Evolutionary conservation across 441 rosid species (phyloP).

Genomic region (Pelargonium cotyledonis): DNA sequence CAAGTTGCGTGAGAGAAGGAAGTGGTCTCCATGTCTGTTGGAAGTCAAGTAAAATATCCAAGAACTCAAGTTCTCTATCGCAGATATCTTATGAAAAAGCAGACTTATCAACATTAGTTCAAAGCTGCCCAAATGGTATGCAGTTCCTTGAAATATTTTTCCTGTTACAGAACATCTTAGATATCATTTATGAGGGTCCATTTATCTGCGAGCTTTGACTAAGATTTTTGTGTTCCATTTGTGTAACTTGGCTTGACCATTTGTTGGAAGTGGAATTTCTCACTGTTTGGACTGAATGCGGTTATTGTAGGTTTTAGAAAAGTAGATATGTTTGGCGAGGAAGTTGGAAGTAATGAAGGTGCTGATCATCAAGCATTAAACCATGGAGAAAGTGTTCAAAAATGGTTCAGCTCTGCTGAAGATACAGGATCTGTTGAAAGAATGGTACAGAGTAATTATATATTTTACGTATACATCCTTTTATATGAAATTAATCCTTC

Average conservation of each 20-base stretch:
- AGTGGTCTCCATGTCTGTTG: constrained; percentile 45
- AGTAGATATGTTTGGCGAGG: not conserved
- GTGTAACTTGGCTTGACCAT: not conserved
- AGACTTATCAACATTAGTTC: constrained; percentile 26
- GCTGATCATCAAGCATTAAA: not conserved
- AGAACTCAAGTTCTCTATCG: constrained; percentile 32
- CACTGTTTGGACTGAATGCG: not conserved
- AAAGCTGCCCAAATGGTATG: constrained; percentile 35
- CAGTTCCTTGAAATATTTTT: constrained; percentile 18
- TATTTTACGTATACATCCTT: not conserved
- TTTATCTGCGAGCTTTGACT: constrained; percentile 1
- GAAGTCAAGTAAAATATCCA: constrained; percentile 48
- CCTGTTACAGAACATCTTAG: constrained; percentile 3
- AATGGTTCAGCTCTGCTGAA: constrained; percentile 1
- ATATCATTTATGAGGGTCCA: not conserved
- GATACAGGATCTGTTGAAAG: constrained; percentile 7
- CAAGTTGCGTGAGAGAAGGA: constrained; percentile 39
- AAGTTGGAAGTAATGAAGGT: constrained; percentile 3
- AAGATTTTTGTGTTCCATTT: constrained; percentile 2
- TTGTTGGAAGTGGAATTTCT: not conserved
- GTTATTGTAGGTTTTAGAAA: not conserved
- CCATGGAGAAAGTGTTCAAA: not conserved
- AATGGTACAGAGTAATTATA: not conserved
- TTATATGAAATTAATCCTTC: not conserved
- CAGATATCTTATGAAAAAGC: constrained; percentile 28